Conservation (phyloP, 345 rosid species). For the Eucalyptus regnans region DNA sequence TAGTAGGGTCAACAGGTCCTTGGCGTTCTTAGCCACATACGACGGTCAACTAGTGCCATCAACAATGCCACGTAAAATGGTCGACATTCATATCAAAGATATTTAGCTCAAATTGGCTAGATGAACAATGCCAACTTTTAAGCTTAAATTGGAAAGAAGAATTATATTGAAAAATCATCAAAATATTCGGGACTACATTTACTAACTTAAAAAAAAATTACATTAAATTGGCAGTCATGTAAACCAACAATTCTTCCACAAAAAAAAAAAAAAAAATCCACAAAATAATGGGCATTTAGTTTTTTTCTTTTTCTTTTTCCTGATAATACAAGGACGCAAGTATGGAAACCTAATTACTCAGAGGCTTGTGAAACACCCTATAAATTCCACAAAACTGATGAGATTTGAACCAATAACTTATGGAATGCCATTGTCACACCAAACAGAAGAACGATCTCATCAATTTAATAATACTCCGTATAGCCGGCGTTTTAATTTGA, state of each 20-base stretch:
- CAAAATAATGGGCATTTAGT: background rate
- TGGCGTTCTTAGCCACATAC: fast-evolving
- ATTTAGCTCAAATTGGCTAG: background rate
- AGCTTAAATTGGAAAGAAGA: background rate
- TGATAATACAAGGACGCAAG: background rate
- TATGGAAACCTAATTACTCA: background rate
- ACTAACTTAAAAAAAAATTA: no score
- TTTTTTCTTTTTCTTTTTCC: background rate
- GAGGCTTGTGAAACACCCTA: background rate
- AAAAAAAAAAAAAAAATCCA: background rate
- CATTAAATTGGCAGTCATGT: no score
- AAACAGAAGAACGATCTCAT: background rate
- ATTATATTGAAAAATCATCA: no score
- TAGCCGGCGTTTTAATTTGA: background rate
- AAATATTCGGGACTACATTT: fast-evolving
- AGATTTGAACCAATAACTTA: background rate
- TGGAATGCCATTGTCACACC: background rate
- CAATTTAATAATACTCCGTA: background rate
- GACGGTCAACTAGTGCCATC: fast-evolving
- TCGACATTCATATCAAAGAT: fast-evolving
- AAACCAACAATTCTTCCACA: background rate
- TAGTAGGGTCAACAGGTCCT: fast-evolving
- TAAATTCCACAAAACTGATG: background rate
- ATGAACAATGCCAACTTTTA: background rate
- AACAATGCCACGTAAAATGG: background rate